A percentile compares a stretch with the other conserved stretches of the same genome.
Conservation (phyloP, 345 rosid species). For the Mercurialis annua region DNA sequence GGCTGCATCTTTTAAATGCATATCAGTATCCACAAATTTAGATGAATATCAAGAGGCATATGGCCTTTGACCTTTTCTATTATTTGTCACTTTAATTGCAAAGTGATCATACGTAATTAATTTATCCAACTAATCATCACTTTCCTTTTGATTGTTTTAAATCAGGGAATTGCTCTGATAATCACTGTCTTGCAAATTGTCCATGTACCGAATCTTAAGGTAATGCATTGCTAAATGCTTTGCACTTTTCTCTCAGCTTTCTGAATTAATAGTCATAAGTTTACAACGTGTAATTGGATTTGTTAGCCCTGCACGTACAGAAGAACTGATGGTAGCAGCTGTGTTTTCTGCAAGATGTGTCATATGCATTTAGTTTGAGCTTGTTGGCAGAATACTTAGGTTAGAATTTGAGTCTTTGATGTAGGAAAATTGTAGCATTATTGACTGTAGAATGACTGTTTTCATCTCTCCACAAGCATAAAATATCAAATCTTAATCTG, state of each 20-base stretch:
- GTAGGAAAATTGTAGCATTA: neutral
- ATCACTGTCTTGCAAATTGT: slow-evolving; percentile 95
- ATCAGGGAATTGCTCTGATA: slow-evolving; percentile 90
- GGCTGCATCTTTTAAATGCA: slow-evolving; percentile 19
- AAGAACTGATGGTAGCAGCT: neutral
- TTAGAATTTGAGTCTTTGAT: neutral
- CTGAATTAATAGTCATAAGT: slow-evolving; percentile 2
- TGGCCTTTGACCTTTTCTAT: neutral
- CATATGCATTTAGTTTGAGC: neutral
- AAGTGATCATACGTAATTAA: neutral
- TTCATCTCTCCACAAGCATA: neutral
- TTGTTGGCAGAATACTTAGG: slow-evolving; percentile 1
- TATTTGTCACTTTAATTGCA: neutral
- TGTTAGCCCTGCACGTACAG: neutral
- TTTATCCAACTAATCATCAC: slow-evolving; percentile 12
- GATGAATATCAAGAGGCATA: neutral
- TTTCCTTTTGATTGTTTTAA: slow-evolving; percentile 19
- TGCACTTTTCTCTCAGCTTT: neutral
- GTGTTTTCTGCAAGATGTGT: neutral
- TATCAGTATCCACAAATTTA: neutral
- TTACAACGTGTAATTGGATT: neutral
- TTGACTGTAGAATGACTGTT: neutral
- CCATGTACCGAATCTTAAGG: slow-evolving; percentile 96
- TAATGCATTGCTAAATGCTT: slow-evolving; percentile 27
- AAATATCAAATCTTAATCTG: neutral